Evolutionary conservation across 345 rosid species (phyloP), one percentile per base, ranked within the genome.

Genomic region (Bretschneidera sinensis): DNA sequence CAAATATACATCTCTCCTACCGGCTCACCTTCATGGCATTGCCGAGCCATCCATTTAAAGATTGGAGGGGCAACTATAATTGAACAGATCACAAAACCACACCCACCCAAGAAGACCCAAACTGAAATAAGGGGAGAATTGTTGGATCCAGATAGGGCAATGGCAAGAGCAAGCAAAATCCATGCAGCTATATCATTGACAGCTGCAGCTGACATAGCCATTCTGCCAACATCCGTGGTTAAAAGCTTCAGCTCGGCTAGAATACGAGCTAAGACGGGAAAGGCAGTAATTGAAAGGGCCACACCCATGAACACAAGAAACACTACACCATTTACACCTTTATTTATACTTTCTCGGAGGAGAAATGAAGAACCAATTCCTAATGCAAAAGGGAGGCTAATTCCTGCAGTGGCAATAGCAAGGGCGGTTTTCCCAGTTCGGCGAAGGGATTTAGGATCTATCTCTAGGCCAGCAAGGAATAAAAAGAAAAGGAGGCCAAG

Each of bases 161-260:
- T 75, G 57, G 96, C 92, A 55, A 88, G 85, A 59, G 96, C 92
- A 45, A 88, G 88, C 8, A 88, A 78, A 64, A 88, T 78, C 96
- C 96, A 88, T 19, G 96, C 96, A 0, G 84, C 87, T 19, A 88
- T 74, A 31, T 88, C 96, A 21, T 88, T 88, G 10, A 88, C 87
- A 0, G 94, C 94, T 1, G 96, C 92, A 8, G 92, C 96, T 21
- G 96, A 86, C 96, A 88, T 84, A 9, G 96, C 94, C 57, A 86
- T 62, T 18, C 87, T 76, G 21, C 96, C 96, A 28, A 84, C 70
- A 33, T 86, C 96, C 0, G 92, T 81, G 0, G 96, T 88, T 43
- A 88, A 58, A 24, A 88, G 88, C 83, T 88, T 88, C 15, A 88
- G 70, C 65, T 88, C 96, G 21, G 96, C 96, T 48, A 88, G 66